Conservation (phyloP, 83 land plant genomes). For the Larix sibirica region DNA sequence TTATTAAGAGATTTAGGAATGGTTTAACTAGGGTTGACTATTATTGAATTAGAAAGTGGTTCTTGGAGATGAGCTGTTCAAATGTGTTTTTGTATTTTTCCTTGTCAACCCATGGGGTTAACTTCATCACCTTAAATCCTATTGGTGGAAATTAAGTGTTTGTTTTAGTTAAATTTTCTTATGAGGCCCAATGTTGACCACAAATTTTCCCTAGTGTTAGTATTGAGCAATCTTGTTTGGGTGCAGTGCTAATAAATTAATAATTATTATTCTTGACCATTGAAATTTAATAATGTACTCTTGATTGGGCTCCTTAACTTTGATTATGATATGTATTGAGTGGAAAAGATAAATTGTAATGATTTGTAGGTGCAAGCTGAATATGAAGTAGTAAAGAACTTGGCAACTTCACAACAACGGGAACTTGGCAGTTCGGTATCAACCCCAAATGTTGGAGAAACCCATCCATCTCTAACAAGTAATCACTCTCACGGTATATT, state of each 20-base stretch:
- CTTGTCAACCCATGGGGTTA: too few relatives aligned
- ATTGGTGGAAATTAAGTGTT: too few relatives aligned
- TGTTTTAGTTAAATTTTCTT: too few relatives aligned
- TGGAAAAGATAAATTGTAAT: background rate
- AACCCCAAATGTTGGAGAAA: conserved; percentile 13
- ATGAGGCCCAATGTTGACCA: too few relatives aligned
- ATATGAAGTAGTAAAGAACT: conserved; percentile 42
- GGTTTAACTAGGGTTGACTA: too few relatives aligned
- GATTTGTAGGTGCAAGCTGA: conserved; percentile 34
- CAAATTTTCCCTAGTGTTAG: too few relatives aligned
- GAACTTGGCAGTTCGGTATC: background rate
- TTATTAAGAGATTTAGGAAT: too few relatives aligned
- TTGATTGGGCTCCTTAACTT: background rate
- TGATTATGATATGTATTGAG: background rate
- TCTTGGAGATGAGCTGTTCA: too few relatives aligned
- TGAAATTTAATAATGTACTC: background rate
- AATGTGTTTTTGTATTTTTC: too few relatives aligned
- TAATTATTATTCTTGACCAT: background rate
- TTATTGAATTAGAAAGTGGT: too few relatives aligned
- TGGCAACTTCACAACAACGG: conserved; percentile 1
- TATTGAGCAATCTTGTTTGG: too few relatives aligned
- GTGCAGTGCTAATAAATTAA: background rate
- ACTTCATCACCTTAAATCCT: too few relatives aligned
- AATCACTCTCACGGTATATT: conserved; percentile 38
- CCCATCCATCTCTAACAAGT: conserved; percentile 21